phyloP scores from a whole-genome alignment of 2,329 filamentous ascomycete species.

The Colletotrichum sp. region DNA sequence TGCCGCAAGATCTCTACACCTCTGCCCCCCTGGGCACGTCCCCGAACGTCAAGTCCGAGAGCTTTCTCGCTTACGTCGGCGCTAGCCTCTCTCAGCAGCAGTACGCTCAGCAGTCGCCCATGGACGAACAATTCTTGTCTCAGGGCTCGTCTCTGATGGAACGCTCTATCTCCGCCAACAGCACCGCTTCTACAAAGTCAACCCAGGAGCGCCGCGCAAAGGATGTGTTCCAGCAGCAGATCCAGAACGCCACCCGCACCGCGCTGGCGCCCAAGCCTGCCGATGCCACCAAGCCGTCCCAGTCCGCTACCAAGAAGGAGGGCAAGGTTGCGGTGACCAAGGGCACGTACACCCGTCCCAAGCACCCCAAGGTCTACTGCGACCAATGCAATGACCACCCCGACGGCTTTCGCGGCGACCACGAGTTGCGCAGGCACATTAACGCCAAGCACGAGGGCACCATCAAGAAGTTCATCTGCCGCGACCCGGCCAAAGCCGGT shows the following conservation, averaged over 20 bases:
- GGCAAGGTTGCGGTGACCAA: slow-evolving; percentile 49
- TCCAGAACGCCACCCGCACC: slow-evolving; percentile 43
- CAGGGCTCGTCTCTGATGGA: slow-evolving; percentile 45
- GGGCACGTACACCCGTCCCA: slow-evolving; percentile 62
- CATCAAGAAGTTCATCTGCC: slow-evolving; percentile 64
- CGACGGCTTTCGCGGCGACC: slow-evolving; percentile 83
- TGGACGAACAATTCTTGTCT: slow-evolving; percentile 31
- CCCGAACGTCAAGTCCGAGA: slow-evolving; percentile 33
- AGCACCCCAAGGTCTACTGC: slow-evolving; percentile 76
- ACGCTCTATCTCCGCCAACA: slow-evolving; percentile 52
- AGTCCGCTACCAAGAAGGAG: slow-evolving; percentile 36
- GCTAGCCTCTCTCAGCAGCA: slow-evolving; percentile 36
- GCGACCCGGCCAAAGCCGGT: slow-evolving; percentile 52
- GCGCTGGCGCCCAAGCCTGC: slow-evolving; percentile 51
- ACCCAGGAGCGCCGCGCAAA: slow-evolving; percentile 50
- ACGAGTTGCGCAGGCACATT: slow-evolving; percentile 76
- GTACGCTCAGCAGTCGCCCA: slow-evolving; percentile 32
- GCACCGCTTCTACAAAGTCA: slow-evolving; percentile 50
- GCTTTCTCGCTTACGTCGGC: slow-evolving; percentile 38
- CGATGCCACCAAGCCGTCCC: slow-evolving; percentile 29
- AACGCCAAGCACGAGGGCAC: slow-evolving; percentile 66
- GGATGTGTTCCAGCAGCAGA: slow-evolving; percentile 51
- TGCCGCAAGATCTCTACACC: slow-evolving; percentile 27
- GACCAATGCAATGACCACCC: slow-evolving; percentile 72
- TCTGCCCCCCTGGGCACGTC: slow-evolving; percentile 21